These are phyloP conservation scores for Talaromyces funiculosus DNA, from an alignment of 2,329 filamentous ascomycete genomes.

Conservation along the genomic window DNA sequence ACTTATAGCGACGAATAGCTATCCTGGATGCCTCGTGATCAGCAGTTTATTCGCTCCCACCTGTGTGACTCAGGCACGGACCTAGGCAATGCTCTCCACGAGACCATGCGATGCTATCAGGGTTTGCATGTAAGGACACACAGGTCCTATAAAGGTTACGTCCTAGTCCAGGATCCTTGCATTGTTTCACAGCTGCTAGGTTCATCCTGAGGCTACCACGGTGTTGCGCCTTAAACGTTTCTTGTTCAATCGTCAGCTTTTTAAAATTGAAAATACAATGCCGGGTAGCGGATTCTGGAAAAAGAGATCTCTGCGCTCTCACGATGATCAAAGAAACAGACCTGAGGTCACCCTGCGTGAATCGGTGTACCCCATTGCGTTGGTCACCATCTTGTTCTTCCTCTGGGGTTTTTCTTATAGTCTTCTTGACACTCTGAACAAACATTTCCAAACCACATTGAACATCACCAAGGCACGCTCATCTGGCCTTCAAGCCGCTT, in stretches of 20 bases:
- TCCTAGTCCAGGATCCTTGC: neutral
- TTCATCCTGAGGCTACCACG: neutral
- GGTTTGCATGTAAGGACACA: neutral
- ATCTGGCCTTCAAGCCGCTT: constrained; percentile 58
- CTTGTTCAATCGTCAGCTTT: no score
- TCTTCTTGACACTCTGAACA: constrained; percentile 47
- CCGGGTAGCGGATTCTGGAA: neutral
- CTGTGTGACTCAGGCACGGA: neutral
- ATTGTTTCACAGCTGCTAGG: neutral
- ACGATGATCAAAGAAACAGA: neutral
- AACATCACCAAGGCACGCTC: constrained; percentile 53
- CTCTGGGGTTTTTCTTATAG: constrained; percentile 50
- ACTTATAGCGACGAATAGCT: neutral
- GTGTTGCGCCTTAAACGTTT: no score
- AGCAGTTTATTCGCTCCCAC: neutral
- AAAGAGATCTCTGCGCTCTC: neutral
- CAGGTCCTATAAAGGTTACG: neutral
- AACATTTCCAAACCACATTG: constrained; percentile 55
- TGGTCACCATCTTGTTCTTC: constrained; percentile 47
- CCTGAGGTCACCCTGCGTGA: constrained; percentile 35
- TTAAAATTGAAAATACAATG: neutral
- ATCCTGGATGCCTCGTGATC: neutral
- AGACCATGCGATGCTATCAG: neutral
- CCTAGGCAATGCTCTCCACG: neutral
- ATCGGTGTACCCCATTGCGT: constrained; percentile 40